These are phyloP conservation scores for Kodamaea ohmeri DNA, from an alignment of 1,139 yeast genomes.

Conservation along the genomic window DNA sequence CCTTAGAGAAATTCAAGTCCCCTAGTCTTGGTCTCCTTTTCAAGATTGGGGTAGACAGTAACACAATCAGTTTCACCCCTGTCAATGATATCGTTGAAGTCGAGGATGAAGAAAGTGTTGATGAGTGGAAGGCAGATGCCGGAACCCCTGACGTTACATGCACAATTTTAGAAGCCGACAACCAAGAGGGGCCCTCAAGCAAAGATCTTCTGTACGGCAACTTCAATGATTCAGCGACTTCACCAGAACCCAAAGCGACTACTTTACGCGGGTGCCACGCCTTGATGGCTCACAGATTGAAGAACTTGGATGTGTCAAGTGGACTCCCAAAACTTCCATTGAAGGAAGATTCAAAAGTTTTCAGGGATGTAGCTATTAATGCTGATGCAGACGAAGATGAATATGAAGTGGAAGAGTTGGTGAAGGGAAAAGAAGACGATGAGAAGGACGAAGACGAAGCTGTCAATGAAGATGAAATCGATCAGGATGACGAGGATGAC, in stretches of 20 bases:
- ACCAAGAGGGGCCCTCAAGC: no score
- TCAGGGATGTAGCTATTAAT: not conserved
- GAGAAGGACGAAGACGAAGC: slow-evolving; percentile 5
- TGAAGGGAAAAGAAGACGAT: not conserved
- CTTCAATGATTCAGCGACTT: no score
- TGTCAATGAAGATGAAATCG: slow-evolving; percentile 6
- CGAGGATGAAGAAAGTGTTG: slow-evolving; percentile 10
- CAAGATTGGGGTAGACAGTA: slow-evolving; percentile 14
- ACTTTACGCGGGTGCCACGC: slow-evolving; percentile 12
- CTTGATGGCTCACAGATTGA: slow-evolving; percentile 11
- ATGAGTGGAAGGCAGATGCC: slow-evolving; percentile 4
- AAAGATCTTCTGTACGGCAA: no score
- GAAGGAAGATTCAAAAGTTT: not conserved
- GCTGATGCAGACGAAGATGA: slow-evolving; percentile 9
- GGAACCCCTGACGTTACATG: slow-evolving; percentile 3
- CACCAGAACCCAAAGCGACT: slow-evolving; percentile 5
- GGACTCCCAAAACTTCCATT: slow-evolving; percentile 3
- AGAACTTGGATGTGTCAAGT: slow-evolving; percentile 2
- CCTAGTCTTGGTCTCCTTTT: slow-evolving; percentile 28
- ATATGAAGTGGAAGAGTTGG: slow-evolving; percentile 6
- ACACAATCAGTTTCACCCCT: slow-evolving; percentile 14
- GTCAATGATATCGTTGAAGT: slow-evolving; percentile 5
- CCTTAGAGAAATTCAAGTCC: slow-evolving; percentile 23
- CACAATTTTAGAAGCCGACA: not conserved
- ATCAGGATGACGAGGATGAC: not conserved